Conservation (phyloP, 768 basidiomycete genomes). For the Pulveroboletus sp. region DNA sequence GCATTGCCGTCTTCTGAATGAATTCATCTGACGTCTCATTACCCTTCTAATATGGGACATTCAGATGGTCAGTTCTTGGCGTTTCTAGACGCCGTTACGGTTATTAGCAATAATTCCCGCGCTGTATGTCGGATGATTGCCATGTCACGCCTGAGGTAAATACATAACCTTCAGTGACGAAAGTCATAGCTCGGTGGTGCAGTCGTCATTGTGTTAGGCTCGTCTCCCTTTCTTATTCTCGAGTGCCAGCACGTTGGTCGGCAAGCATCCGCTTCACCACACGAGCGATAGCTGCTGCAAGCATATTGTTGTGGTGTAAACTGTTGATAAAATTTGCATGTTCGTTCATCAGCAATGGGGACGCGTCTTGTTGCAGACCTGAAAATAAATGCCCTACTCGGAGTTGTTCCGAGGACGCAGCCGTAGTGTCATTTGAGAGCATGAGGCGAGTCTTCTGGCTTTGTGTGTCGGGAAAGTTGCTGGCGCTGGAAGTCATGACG, state of each 20-base stretch:
- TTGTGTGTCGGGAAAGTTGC: neutral
- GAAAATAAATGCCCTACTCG: neutral
- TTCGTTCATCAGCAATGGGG: conserved; percentile 20
- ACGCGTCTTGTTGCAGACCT: neutral
- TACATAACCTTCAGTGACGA: neutral
- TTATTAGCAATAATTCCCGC: too few species aligned
- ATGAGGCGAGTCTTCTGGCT: conserved; percentile 2
- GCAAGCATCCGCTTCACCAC: conserved; percentile 24
- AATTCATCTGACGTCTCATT: too few species aligned
- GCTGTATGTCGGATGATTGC: too few species aligned
- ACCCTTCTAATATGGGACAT: too few species aligned
- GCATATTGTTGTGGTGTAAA: conserved; percentile 21
- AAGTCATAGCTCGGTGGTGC: conserved; percentile 15
- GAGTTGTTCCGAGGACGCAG: neutral
- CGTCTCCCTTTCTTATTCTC: conserved; percentile 21
- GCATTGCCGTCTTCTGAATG: too few species aligned
- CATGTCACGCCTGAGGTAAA: too few species aligned
- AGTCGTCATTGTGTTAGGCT: conserved; percentile 16
- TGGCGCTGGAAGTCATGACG: neutral
- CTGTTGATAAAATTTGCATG: conserved; percentile 25
- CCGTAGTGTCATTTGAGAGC: conserved; percentile 2
- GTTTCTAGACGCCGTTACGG: too few species aligned
- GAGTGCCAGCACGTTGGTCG: conserved; percentile 16
- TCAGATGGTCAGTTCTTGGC: too few species aligned
- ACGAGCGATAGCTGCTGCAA: conserved; percentile 21